Evolutionary conservation across 768 basidiomycete species (phyloP).

Genomic region (Phylloporus arenicola): DNA sequence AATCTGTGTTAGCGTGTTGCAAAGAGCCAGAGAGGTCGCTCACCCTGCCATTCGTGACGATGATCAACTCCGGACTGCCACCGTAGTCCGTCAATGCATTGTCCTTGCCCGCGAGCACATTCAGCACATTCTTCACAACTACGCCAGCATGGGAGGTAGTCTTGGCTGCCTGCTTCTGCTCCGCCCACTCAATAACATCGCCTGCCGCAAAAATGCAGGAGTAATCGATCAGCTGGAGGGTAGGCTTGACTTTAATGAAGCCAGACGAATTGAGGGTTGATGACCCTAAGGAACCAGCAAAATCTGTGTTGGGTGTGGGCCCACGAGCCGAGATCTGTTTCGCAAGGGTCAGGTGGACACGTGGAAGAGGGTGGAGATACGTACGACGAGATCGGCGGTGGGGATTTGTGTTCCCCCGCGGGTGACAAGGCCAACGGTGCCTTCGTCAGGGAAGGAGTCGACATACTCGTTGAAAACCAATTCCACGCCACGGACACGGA

Average conservation of each 20-base stretch:
- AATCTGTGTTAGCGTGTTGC: too few species aligned
- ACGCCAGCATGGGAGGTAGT: constrained; percentile 38
- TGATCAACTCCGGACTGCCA: constrained; percentile 48
- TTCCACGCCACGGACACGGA: constrained; percentile 43
- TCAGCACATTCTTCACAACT: constrained; percentile 45
- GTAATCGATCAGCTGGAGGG: constrained; percentile 49
- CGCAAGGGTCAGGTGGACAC: constrained; percentile 1
- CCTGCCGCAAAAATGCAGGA: constrained; percentile 60
- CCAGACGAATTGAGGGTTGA: constrained; percentile 32
- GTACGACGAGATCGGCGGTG: constrained; percentile 54
- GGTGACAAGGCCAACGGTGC: constrained; percentile 39
- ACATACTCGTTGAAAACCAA: constrained; percentile 50
- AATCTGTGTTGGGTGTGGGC: constrained; percentile 47
- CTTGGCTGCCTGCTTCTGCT: constrained; percentile 59
- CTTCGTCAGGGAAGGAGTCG: constrained; percentile 39
- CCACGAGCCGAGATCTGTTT: constrained; percentile 26
- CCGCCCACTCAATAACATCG: constrained; percentile 57
- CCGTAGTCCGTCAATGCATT: constrained; percentile 39
- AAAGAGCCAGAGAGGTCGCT: too few species aligned
- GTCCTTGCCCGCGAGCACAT: constrained; percentile 35
- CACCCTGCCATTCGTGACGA: constrained; percentile 52
- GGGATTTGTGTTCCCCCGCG: constrained; percentile 44
- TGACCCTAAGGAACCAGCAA: constrained; percentile 43
- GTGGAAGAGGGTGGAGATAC: constrained; percentile 11
- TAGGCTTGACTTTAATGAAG: constrained; percentile 49